phyloP scores from a whole-genome alignment of 805 yeast genomes.

The Barnettozyma pratensis region DNA sequence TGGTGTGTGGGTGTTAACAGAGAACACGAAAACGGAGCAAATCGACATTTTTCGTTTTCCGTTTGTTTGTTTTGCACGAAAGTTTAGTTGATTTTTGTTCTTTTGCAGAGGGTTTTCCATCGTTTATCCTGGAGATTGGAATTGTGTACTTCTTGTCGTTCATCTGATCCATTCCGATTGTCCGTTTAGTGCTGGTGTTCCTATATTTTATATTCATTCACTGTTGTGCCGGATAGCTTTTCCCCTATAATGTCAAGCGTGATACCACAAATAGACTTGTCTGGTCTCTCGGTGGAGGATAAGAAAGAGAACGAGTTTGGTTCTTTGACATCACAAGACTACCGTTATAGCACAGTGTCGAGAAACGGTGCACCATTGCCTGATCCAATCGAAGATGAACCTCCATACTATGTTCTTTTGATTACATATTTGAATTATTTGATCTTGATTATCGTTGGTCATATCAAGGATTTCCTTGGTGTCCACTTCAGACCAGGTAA shows the following conservation, averaged over 20 bases:
- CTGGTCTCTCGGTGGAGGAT: slow-evolving; percentile 30
- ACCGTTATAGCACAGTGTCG: slow-evolving; percentile 56
- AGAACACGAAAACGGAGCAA: not conserved
- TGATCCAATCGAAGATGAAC: slow-evolving; percentile 70
- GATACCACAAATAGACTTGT: slow-evolving; percentile 33
- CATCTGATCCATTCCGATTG: not conserved
- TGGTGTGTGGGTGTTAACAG: not conserved
- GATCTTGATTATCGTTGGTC: slow-evolving; percentile 82
- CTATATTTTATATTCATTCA: not conserved
- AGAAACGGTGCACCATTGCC: slow-evolving; percentile 52
- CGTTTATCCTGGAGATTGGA: too few species aligned
- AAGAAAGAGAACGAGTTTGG: slow-evolving; percentile 69
- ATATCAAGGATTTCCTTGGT: slow-evolving; percentile 84
- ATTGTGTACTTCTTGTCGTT: too few species aligned
- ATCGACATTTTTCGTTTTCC: not conserved
- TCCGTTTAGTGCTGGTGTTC: not conserved
- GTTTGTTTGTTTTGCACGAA: not conserved
- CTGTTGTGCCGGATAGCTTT: not conserved
- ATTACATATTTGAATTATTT: slow-evolving; percentile 84
- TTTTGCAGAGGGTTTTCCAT: too few species aligned
- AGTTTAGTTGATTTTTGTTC: too few species aligned
- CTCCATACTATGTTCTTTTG: slow-evolving; percentile 74
- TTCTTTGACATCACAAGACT: slow-evolving; percentile 54
- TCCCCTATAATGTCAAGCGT: slow-evolving; percentile 16
- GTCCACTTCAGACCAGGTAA: slow-evolving; percentile 61